These are phyloP conservation scores for Hymenoscyphus linearis DNA, from an alignment of 2,329 filamentous ascomycete species.

Conservation along the genomic window DNA sequence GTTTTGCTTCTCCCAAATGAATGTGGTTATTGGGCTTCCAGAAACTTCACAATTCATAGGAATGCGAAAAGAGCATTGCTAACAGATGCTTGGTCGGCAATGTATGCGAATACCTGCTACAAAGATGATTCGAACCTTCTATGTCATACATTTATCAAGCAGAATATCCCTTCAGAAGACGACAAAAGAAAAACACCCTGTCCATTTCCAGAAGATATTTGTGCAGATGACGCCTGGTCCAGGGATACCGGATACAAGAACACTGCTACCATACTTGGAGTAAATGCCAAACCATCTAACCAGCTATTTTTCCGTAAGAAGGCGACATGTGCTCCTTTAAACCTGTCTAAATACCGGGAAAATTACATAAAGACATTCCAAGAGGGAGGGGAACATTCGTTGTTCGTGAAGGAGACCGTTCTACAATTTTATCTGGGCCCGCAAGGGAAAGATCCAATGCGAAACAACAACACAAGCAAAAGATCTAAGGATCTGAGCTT, in stretches of 20 bases:
- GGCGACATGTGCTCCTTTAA: not conserved
- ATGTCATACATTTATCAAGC: not conserved
- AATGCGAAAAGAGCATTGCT: not conserved
- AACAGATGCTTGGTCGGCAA: not conserved
- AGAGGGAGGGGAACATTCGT: too few species aligned
- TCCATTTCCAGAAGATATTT: not conserved
- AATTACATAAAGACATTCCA: not conserved
- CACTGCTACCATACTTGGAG: not conserved
- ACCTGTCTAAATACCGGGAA: not conserved
- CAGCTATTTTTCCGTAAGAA: not conserved
- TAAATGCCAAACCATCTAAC: not conserved
- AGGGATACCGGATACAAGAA: not conserved
- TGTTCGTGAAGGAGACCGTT: not conserved
- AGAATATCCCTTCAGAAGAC: not conserved
- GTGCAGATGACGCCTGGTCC: not conserved
- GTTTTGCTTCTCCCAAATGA: not conserved
- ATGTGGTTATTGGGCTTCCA: not conserved
- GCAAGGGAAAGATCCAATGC: not conserved
- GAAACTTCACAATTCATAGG: not conserved
- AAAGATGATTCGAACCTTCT: not conserved
- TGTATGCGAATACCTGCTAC: constrained; percentile 1
- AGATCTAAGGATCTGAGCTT: not conserved
- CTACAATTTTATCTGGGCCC: not conserved
- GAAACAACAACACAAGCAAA: not conserved
- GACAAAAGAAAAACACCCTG: not conserved